Base-by-base conservation (phyloP, 768 basidiomycete species). In the Hericium erinaceus region DNA sequence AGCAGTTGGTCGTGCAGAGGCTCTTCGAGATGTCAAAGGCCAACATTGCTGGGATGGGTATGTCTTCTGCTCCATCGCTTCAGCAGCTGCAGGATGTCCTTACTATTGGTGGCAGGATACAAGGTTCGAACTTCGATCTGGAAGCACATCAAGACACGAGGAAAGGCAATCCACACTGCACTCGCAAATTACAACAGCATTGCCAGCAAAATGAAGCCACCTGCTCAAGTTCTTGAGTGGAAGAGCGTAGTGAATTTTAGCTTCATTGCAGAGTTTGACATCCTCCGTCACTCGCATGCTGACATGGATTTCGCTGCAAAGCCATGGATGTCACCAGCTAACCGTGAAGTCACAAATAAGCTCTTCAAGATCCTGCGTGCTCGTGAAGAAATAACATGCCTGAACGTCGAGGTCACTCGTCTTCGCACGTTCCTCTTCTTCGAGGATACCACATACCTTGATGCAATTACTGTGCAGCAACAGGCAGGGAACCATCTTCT, bases 51-150 rank as follows among this genome's bases (percentile, higher is more conserved):
- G 46, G 55, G 10, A 48, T 44, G 12, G 55, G 55, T 48, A 28
- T 15, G 46, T 38, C 3, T 6, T 24, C n/a, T 4, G n/a, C 28
- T 16, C 15, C 37, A 24, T 28, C 22, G 15, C 7, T 28, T 7
- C 7, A 3, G 28, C 28, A 28, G 28, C 28, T 3, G 28, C 28
- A 28, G 28, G 28, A 28, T 28, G 28, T 20, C 3, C 10, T 24
- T 2, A 12, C 20, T 39, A 4, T 15, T 44, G 18, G 1, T 28
- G 22, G 16, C 12, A 56, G 55, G 55, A 12, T 56, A 56, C 38
- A 56, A 56, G 26, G 22, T 56, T 9, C 55, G 55, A 16, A 56
- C 39, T 18, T 39, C 39, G 16, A 56, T 56, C 26, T 46, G 39
- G 15, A 16, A 46, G 16, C 41, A 40, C 4, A 33, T 56, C 20